Evolutionary conservation across 805 yeast species (phyloP).

Genomic region (Spathaspora passalidarum): DNA sequence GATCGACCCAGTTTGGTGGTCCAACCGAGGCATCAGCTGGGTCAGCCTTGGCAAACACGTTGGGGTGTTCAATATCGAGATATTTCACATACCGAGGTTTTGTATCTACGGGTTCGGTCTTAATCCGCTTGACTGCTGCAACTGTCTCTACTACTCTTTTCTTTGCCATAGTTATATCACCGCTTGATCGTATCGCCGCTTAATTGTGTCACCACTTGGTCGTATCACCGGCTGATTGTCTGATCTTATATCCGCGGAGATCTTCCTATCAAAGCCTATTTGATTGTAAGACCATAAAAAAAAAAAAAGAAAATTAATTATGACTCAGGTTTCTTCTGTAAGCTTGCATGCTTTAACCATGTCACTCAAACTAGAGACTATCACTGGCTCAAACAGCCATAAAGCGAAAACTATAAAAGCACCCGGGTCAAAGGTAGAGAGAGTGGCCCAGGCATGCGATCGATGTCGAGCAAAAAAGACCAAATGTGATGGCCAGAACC

Average conservation of each 20-base stretch:
- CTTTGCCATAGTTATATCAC: not conserved
- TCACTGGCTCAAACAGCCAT: slow-evolving; percentile 6
- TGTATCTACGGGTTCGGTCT: not conserved
- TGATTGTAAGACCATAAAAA: too few relatives aligned
- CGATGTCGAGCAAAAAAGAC: slow-evolving; percentile 80
- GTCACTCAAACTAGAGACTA: slow-evolving; percentile 1
- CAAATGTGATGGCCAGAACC: slow-evolving; percentile 72
- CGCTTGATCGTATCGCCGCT: too few relatives aligned
- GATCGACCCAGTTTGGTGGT: slow-evolving; percentile 50
- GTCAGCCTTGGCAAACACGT: slow-evolving; percentile 9
- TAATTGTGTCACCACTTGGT: too few relatives aligned
- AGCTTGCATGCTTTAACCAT: not conserved
- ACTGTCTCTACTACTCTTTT: not conserved
- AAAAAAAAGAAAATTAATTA: too few relatives aligned
- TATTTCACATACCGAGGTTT: not conserved
- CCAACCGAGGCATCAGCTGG: slow-evolving; percentile 5
- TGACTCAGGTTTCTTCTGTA: too few relatives aligned
- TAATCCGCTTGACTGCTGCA: not conserved
- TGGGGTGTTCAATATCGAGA: slow-evolving; percentile 6
- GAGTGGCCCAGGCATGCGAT: slow-evolving; percentile 91
- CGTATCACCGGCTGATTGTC: too few relatives aligned
- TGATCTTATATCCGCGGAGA: too few relatives aligned
- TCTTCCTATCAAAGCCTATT: too few relatives aligned
- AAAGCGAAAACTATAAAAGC: slow-evolving; percentile 51
- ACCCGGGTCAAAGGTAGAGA: slow-evolving; percentile 60